phyloP scores from a whole-genome alignment of 2,329 filamentous ascomycete species.

The Juglanconis sp. region DNA sequence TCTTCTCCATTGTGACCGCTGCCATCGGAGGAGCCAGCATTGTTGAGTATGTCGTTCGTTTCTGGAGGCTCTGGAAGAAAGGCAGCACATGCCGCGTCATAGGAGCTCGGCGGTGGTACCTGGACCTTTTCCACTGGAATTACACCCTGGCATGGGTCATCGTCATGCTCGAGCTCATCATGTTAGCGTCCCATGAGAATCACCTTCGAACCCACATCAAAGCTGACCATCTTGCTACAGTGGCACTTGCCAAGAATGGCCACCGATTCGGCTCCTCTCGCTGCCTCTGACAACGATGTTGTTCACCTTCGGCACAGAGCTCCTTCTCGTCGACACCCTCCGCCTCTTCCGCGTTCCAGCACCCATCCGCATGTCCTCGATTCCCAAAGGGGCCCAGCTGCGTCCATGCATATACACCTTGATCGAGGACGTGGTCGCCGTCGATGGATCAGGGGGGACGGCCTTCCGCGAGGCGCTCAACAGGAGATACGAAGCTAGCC shows the following conservation, averaged over 20 bases:
- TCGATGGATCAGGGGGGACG: conserved; percentile 60
- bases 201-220: neutral
- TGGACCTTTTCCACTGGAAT: conserved; percentile 59
- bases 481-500: conserved; percentile 51
- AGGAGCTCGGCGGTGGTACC: conserved; percentile 30
- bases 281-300: conserved; percentile 52
- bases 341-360: conserved; percentile 35
- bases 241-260: conserved; percentile 38
- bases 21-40: conserved; percentile 51
- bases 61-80: conserved; percentile 52
- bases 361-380: conserved; percentile 62
- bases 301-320: conserved; percentile 41
- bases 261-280: conserved; percentile 46
- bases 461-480: conserved; percentile 49
- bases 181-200: conserved; percentile 26
- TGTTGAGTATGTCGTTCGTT: conserved; percentile 49
- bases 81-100: conserved; percentile 47
- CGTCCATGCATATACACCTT: conserved; percentile 62
- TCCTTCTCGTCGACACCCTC: conserved; percentile 39
- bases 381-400: conserved; percentile 55
- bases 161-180: conserved; percentile 54
- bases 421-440: conserved; percentile 65
- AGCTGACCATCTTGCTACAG: neutral
- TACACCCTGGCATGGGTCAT: conserved; percentile 52
- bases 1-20: conserved; percentile 53